Evolutionary conservation across 768 basidiomycete species (phyloP).

Genomic region (Krasilnikovozyma curviuscula): DNA sequence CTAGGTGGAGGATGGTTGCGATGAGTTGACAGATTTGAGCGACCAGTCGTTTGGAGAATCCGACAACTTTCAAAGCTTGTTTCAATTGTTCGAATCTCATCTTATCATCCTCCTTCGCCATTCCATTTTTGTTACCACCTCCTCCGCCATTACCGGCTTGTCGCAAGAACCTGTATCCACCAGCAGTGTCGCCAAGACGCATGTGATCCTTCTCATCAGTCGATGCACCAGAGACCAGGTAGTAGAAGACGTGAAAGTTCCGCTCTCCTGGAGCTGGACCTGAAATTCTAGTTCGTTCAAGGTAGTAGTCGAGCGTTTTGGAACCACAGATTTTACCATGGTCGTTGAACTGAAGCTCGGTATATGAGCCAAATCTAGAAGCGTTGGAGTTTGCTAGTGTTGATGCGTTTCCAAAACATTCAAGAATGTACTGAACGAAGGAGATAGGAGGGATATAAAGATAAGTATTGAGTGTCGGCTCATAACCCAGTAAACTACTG

Average conservation of each 20-base stretch:
- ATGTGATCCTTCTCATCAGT: constrained; percentile 75
- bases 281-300: constrained; percentile 78
- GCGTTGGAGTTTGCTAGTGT: constrained; percentile 68
- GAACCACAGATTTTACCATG: constrained; percentile 70
- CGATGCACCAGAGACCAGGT: constrained; percentile 76
- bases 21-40: constrained; percentile 88
- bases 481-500: constrained; percentile 1
- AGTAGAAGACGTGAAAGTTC: constrained; percentile 96
- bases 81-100: constrained; percentile 83
- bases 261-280: constrained; percentile 57
- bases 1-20: constrained; percentile 88
- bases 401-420: constrained; percentile 81
- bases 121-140: constrained; percentile 3
- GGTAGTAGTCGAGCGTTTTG: constrained; percentile 91
- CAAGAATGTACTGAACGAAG: constrained; percentile 50
- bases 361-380: constrained; percentile 93
- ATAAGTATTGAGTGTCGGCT: not conserved
- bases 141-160: constrained; percentile 30
- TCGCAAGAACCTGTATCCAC: constrained; percentile 70
- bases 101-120: constrained; percentile 50
- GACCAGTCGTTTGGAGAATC: constrained; percentile 79
- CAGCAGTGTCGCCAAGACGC: constrained; percentile 51
- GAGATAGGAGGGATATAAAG: not conserved
- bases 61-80: constrained; percentile 76
- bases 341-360: constrained; percentile 89